Evolutionary conservation across 305 asterid species (phyloP).

Genomic region (Fraxinus sp.): DNA sequence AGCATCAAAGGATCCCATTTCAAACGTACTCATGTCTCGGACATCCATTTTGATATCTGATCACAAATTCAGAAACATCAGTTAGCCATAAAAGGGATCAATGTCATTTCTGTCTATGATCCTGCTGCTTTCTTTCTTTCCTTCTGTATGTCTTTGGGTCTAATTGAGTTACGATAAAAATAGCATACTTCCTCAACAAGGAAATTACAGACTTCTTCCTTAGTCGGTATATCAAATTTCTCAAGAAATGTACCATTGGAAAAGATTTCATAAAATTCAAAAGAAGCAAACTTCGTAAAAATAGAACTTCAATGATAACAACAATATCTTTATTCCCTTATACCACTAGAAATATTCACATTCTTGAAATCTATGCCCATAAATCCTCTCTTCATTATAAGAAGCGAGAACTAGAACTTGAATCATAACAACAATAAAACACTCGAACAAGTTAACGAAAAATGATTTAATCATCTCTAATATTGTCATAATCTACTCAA

Average conservation of each 20-base stretch:
- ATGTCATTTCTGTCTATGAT: background rate
- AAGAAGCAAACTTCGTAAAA: background rate
- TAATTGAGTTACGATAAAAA: background rate
- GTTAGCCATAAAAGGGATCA: background rate
- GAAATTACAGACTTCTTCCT: background rate
- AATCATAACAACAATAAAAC: background rate
- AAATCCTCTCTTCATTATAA: background rate
- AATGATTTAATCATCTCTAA: background rate
- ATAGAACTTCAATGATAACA: background rate
- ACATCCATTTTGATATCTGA: constrained; percentile 69
- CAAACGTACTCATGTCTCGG: constrained; percentile 63
- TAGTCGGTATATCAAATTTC: background rate
- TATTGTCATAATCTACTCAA: background rate
- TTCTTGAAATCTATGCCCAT: background rate
- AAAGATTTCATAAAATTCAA: background rate
- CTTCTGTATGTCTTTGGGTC: background rate
- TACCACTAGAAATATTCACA: background rate
- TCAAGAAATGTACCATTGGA: background rate
- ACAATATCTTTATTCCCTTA: background rate
- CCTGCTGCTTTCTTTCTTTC: background rate
- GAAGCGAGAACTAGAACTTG: background rate
- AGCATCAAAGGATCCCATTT: constrained; percentile 48
- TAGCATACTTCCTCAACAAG: background rate
- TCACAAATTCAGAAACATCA: constrained; percentile 31
- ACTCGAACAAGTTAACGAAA: background rate